Evolutionary conservation across 352 stramenopile species (phyloP).

Genomic region (Globisporangium spiculum): DNA sequence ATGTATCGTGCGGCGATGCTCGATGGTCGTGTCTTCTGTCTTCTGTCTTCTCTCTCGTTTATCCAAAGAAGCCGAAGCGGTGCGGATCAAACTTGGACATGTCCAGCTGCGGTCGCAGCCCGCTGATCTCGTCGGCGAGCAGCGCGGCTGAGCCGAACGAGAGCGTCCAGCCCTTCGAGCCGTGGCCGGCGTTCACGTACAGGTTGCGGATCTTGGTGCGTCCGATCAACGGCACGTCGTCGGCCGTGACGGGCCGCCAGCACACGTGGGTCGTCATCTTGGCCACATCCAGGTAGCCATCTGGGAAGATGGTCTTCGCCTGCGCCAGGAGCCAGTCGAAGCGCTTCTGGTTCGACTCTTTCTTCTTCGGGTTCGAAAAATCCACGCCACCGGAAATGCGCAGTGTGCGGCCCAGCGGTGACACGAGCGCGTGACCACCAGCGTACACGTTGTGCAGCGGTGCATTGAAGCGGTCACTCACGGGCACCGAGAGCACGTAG

Average conservation of each 20-base stretch:
- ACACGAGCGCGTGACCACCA: slow-evolving; percentile 70
- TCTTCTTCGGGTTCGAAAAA: slow-evolving; percentile 73
- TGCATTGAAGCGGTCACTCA: slow-evolving; percentile 56
- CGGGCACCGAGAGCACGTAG: slow-evolving; percentile 82
- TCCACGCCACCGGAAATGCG: slow-evolving; percentile 81
- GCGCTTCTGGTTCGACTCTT: slow-evolving; percentile 49
- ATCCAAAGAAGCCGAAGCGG: slow-evolving; percentile 75
- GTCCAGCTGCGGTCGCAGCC: slow-evolving; percentile 70
- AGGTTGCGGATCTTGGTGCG: slow-evolving; percentile 79
- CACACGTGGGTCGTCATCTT: slow-evolving; percentile 83
- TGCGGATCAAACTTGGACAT: slow-evolving; percentile 81
- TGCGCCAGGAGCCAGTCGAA: slow-evolving; percentile 79
- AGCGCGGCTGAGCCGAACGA: slow-evolving; percentile 77
- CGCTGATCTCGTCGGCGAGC: slow-evolving; percentile 80
- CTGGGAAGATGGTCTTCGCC: slow-evolving; percentile 75
- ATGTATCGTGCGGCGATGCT: slow-evolving; percentile 1
- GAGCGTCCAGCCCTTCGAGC: slow-evolving; percentile 84
- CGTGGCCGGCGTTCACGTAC: slow-evolving; percentile 83
- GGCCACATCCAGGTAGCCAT: slow-evolving; percentile 73
- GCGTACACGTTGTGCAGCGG: slow-evolving; percentile 84
- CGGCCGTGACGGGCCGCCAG: slow-evolving; percentile 77
- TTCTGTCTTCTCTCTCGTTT: background rate
- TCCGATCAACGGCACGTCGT: slow-evolving; percentile 81
- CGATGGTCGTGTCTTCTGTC: background rate
- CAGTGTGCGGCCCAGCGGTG: slow-evolving; percentile 63